Evolutionary conservation across 2,329 filamentous ascomycete genomes (phyloP), one percentile per base, ranked within the genome.

Genomic region (Zymoseptoria ardabiliae): DNA sequence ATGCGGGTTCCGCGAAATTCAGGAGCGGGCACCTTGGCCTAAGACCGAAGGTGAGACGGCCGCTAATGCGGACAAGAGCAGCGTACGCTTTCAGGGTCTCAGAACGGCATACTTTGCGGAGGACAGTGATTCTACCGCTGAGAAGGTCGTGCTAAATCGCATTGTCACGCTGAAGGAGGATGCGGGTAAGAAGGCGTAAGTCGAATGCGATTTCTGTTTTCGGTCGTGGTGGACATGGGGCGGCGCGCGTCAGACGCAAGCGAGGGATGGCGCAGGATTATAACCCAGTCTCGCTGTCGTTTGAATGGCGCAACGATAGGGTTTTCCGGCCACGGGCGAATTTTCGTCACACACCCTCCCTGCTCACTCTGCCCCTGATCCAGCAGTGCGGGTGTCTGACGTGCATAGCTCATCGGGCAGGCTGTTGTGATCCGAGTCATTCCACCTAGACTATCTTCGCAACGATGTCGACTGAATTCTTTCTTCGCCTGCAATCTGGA

Each of bases 141-240:
- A 90, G n/a, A 90, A 87, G 73, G 80, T 96, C 65, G 84, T 97
- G 53, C 77, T 97, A 28, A 97, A 97, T 77, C 83, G 91, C 55
- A 97, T 97, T 69, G 92, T 97, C 21, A 90, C 88, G 53, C 75
- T 97, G 70, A 96, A 96, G 78, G 92, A 96, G 75, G 90, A 95
- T 71, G 78, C 83, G n/a, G 85, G 85, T 58, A 91, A 91, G 80
- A 74, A 72, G 60, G 51, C 51, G n/a, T 53, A 45, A 13, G 13
- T 45, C 35, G 17, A 7, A 4, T 17, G 35, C 35, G 13, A 17
- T n/a, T 17, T 45, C 1, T 28, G 8, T 28, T 28, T 28, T 28
- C 25, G 25, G 7, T 28, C 25, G 7, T 28, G 25, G 25, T 28
- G 25, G 25, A 0, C 1, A 45, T 45, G 4, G 17, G 3, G 35